Base-by-base conservation (phyloP, 2,329 filamentous ascomycete genomes). In the Cercospora canescens region DNA sequence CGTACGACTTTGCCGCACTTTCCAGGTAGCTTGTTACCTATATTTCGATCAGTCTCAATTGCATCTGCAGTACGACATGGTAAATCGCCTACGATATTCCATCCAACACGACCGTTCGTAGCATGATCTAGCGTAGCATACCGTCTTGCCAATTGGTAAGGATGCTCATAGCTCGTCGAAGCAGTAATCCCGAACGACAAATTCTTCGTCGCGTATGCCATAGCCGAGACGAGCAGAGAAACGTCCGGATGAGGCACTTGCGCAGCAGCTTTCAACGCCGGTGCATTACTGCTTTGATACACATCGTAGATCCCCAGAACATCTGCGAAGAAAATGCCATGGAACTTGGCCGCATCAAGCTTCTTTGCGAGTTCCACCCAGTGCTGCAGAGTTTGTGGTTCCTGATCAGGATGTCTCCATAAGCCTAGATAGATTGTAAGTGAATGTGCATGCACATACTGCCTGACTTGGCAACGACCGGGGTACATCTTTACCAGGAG, bases 191-290 rank as follows among this genome's bases (percentile, higher is more conserved):
- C 77, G 60, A 79, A 79, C 5, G 72, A 74, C 7, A 85, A 75
- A 21, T 78, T 80, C 67, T 82, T 79, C 0, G 83, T 79, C 11
- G 73, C 76, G 4, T 81, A 77, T 6, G 82, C 81, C 79, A 84
- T 80, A 2, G 82, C 82, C 0, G 82, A 76, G 12, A 84, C 76
- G 28, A 74, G 62, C 28, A 74, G 65, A 26, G 69, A 69, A 24
- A 73, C 66, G 74, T 91, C 89, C 63, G 89, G 89, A 14, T 90
- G 86, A 0, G 89, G 89, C 82, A 87, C 90, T 75, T 91, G 89
- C 0, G 88, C 87, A 3, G 86, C 89, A 0, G 87, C 86, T 0
- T 83, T 74, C 58, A 89, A 83, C 0, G 88, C 86, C 0, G 88
- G 71, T 6, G 65, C 71, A 54, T 67, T 71, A 0, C 79, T 79